Percentiles rank a stretch among this genome's conserved stretches.
These are phyloP conservation scores for Nowakowskiella sp. DNA, from an alignment of 192 early-diverging fungal species.

Conservation along the genomic window DNA sequence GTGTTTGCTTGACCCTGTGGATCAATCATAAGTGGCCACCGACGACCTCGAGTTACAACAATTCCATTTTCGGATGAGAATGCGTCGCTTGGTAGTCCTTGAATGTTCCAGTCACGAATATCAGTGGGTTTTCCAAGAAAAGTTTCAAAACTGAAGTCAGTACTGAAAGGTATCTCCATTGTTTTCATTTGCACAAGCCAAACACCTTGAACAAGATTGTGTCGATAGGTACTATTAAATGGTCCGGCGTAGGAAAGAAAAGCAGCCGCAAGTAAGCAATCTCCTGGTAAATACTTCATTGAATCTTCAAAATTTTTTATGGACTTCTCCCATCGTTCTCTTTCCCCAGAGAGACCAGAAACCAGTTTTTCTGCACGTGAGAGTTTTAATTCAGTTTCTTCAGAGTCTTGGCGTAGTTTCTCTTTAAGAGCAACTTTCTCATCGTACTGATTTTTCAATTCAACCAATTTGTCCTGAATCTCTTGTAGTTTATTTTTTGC, in stretches of 20 bases:
- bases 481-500: conserved; percentile 50
- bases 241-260: conserved; percentile 55
- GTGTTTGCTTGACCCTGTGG: conserved; percentile 56
- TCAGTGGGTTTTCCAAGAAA: conserved; percentile 53
- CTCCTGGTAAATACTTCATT: conserved; percentile 43
- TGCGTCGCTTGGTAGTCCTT: conserved; percentile 50
- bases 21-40: conserved; percentile 57
- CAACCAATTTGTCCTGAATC: conserved; percentile 53
- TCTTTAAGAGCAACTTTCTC: conserved; percentile 50
- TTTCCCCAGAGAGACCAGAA: conserved; percentile 47
- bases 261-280: conserved; percentile 48
- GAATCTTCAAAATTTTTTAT: conserved; percentile 48
- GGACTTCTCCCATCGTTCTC: conserved; percentile 49
- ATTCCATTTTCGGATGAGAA: conserved; percentile 57
- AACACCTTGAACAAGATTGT: conserved; percentile 28
- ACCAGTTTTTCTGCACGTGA: conserved; percentile 48
- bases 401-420: conserved; percentile 47
- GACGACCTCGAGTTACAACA: conserved; percentile 45
- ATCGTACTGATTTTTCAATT: conserved; percentile 53
- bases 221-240: conserved; percentile 51
- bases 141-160: conserved; percentile 43
- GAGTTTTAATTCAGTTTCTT: conserved; percentile 47
- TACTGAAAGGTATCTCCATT: conserved; percentile 45
- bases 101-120: conserved; percentile 55
- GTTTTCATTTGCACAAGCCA: conserved; percentile 53